Conservation (phyloP, 2,329 filamentous ascomycete species). For the Cladosporium colombiae region DNA sequence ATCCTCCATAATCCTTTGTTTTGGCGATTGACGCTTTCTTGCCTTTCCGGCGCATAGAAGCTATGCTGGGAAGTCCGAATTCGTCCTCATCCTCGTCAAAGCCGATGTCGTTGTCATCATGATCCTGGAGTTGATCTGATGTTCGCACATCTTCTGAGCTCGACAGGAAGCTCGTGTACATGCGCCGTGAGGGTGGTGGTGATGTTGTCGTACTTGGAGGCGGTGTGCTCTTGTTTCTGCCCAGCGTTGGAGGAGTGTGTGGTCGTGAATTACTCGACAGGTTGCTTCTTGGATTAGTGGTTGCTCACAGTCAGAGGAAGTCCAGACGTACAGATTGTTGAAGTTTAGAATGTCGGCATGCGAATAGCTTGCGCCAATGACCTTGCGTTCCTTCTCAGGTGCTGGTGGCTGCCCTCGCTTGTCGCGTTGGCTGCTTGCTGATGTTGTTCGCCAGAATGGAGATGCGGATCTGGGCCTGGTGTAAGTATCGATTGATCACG, state of each 20-base stretch:
- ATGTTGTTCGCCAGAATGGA: slow-evolving; percentile 77
- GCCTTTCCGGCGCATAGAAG: slow-evolving; percentile 79
- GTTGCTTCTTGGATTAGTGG: slow-evolving; percentile 17
- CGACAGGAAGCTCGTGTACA: slow-evolving; percentile 78
- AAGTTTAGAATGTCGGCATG: slow-evolving; percentile 93
- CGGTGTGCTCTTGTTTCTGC: slow-evolving; percentile 57
- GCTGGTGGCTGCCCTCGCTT: slow-evolving; percentile 41
- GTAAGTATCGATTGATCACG: background rate
- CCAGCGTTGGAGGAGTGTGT: slow-evolving; percentile 67
- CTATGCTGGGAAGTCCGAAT: slow-evolving; percentile 89
- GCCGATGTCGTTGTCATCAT: slow-evolving; percentile 70
- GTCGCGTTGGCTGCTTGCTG: slow-evolving; percentile 45
- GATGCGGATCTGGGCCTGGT: slow-evolving; percentile 66
- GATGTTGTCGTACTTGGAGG: slow-evolving; percentile 11
- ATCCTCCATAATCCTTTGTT: slow-evolving; percentile 47
- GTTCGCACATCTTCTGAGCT: slow-evolving; percentile 83
- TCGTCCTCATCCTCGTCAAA: slow-evolving; percentile 89
- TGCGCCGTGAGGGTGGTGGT: slow-evolving; percentile 58
- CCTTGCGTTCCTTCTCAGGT: slow-evolving; percentile 65
- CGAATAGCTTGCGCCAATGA: slow-evolving; percentile 93
- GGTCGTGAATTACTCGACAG: slow-evolving; percentile 57
- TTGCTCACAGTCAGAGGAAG: no score
- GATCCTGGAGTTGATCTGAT: slow-evolving; percentile 58
- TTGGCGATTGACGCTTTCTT: slow-evolving; percentile 49
- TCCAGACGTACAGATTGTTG: slow-evolving; percentile 66